Evolutionary conservation across 257 asterid genomes (phyloP).

Genomic region (Solanum ossicruentum): DNA sequence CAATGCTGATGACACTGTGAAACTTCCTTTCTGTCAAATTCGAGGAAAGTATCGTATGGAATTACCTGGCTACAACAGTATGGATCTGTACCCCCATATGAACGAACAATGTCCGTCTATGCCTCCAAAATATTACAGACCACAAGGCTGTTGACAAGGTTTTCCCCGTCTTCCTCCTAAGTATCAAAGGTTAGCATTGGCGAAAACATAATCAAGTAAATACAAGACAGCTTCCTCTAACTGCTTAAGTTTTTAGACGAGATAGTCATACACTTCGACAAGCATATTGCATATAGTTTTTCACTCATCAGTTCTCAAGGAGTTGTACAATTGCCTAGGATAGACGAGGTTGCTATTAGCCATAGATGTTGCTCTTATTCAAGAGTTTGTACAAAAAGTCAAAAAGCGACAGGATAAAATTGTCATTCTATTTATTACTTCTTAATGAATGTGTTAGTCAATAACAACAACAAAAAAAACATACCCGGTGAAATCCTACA

Average conservation of each 20-base stretch:
- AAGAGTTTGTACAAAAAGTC: neutral
- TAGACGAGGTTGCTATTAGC: neutral
- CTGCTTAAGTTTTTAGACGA: neutral
- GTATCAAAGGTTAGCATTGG: neutral
- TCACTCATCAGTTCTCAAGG: neutral
- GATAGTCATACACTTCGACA: neutral
- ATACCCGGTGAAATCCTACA: no score
- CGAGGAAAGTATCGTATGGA: conserved; percentile 73
- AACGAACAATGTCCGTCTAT: conserved; percentile 80
- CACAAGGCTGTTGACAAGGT: conserved; percentile 55
- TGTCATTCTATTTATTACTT: no score
- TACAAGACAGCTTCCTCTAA: neutral
- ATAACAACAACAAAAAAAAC: no score
- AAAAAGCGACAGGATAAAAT: no score
- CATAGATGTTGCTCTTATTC: neutral
- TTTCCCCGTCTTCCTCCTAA: neutral
- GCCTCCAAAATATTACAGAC: conserved; percentile 60
- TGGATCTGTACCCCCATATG: conserved; percentile 72
- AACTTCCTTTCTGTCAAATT: conserved; percentile 85
- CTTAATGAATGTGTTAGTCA: no score
- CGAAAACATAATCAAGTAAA: neutral
- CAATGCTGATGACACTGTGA: conserved; percentile 64
- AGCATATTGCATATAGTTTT: neutral
- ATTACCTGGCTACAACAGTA: conserved; percentile 62
- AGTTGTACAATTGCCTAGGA: neutral